Conservation (phyloP, 2,329 filamentous ascomycete genomes). For the Phialemonium atrogriseum region DNA sequence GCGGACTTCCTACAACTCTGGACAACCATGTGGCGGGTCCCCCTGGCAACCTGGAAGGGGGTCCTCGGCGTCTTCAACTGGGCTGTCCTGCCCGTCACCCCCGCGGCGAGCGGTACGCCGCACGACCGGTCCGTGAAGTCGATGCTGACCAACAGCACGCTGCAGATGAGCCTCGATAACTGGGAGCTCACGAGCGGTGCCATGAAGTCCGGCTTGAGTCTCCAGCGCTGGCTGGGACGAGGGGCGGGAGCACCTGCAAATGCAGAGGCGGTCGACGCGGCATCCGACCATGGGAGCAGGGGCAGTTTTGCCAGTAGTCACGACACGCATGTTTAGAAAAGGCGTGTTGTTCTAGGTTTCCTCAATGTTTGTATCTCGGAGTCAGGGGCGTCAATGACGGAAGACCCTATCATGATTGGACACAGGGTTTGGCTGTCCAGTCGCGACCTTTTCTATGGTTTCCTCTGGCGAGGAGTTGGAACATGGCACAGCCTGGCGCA, state of each 20-base stretch:
- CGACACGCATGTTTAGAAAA: too few relatives aligned
- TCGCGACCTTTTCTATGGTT: too few relatives aligned
- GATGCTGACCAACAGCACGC: conserved; percentile 31
- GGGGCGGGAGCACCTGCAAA: conserved; percentile 1
- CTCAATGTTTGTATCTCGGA: too few relatives aligned
- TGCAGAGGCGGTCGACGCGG: background rate
- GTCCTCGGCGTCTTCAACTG: conserved; percentile 41
- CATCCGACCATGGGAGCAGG: too few relatives aligned
- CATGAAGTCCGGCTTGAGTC: conserved; percentile 24
- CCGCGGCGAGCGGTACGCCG: conserved; percentile 27
- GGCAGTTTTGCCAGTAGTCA: too few relatives aligned
- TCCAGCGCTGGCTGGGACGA: conserved; percentile 33
- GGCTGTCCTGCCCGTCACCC: conserved; percentile 34
- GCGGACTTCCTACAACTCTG: conserved; percentile 35
- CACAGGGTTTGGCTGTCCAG: too few relatives aligned
- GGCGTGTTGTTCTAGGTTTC: too few relatives aligned
- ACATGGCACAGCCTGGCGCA: too few relatives aligned
- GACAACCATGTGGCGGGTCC: conserved; percentile 37
- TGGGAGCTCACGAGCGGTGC: conserved; percentile 35
- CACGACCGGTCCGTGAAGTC: conserved; percentile 38
- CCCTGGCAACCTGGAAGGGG: conserved; percentile 35
- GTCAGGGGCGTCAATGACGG: too few relatives aligned
- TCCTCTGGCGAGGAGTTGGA: too few relatives aligned
- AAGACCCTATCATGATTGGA: too few relatives aligned
- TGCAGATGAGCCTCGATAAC: conserved; percentile 38